Evolutionary conservation across 768 basidiomycete genomes (phyloP).

Genomic region (Macrolepiota dolichaula): DNA sequence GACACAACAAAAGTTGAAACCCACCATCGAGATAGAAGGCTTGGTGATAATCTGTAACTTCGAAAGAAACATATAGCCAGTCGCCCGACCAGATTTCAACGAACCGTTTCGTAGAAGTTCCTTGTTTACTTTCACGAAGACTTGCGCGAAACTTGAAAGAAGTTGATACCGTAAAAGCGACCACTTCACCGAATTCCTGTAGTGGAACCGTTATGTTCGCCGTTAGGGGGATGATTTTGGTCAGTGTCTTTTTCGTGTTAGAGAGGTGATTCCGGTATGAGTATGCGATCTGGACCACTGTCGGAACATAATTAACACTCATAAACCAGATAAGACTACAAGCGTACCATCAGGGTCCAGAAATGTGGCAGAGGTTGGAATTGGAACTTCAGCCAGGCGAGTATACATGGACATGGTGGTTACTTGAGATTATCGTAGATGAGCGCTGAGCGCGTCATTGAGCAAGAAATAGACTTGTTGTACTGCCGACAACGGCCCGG

Average conservation of each 20-base stretch:
- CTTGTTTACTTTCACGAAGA: constrained; percentile 35
- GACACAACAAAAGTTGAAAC: not conserved
- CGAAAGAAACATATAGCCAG: constrained; percentile 40
- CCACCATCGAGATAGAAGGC: constrained; percentile 63
- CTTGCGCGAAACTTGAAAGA: constrained; percentile 16
- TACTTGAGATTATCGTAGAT: not conserved
- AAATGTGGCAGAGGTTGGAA: constrained; percentile 26
- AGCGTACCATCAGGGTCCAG: constrained; percentile 14
- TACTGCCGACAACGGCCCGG: not conserved
- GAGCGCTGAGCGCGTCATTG: not conserved
- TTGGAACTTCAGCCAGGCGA: constrained; percentile 27
- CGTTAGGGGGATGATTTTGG: constrained; percentile 33
- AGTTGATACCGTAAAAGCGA: constrained; percentile 40
- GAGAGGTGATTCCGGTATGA: constrained; percentile 47
- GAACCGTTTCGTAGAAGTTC: constrained; percentile 39
- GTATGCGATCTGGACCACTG: constrained; percentile 43
- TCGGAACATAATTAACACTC: not conserved
- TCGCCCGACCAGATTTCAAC: constrained; percentile 59
- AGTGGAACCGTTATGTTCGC: constrained; percentile 20
- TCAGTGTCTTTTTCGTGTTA: constrained; percentile 43
- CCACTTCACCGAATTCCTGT: constrained; percentile 35
- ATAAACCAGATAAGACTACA: not conserved
- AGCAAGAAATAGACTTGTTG: not conserved
- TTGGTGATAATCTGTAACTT: constrained; percentile 57
- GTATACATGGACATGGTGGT: constrained; percentile 22